Evolutionary conservation across 2,329 filamentous ascomycete species (phyloP).

Genomic region (Ophiostoma fasciatum): DNA sequence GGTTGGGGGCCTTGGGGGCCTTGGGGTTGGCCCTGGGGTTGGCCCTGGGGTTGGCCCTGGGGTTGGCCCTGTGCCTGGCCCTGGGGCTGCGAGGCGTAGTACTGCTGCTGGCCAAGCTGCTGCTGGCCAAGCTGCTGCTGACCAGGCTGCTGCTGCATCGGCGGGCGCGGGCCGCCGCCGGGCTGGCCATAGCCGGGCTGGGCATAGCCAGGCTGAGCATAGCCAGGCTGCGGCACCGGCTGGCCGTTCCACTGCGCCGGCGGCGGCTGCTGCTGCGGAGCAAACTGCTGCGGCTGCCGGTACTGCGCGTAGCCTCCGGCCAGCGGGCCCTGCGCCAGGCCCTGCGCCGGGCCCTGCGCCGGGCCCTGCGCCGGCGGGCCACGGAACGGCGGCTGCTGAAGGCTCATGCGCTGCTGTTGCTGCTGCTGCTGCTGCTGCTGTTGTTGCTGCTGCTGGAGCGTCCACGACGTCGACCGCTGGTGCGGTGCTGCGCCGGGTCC

Average conservation of each 20-base stretch:
- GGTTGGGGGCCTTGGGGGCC: constrained; percentile 6
- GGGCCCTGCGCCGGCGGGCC: neutral
- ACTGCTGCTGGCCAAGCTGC: neutral
- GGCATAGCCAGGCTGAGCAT: too few species aligned
- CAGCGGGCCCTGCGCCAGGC: neutral
- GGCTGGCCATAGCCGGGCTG: too few species aligned
- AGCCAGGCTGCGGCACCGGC: neutral
- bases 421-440: constrained; percentile 1
- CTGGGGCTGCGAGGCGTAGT: neutral
- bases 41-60: too few species aligned
- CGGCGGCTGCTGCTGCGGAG: constrained; percentile 4
- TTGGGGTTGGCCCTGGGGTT: too few species aligned
- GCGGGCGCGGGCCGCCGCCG: neutral
- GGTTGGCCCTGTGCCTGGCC: neutral
- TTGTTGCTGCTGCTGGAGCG: neutral
- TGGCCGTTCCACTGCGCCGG: constrained; percentile 1
- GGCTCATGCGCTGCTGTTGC: neutral
- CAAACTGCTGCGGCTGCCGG: constrained; percentile 5
- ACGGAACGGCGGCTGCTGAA: too few species aligned
- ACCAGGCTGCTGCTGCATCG: neutral
- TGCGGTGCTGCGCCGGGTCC: neutral
- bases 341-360: neutral
- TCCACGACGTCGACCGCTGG: too few species aligned
- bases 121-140: neutral
- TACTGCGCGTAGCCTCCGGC: too few species aligned